phyloP scores from a whole-genome alignment of 495 filamentous ascomycete genomes.

The Annulohypoxylon bovei region DNA sequence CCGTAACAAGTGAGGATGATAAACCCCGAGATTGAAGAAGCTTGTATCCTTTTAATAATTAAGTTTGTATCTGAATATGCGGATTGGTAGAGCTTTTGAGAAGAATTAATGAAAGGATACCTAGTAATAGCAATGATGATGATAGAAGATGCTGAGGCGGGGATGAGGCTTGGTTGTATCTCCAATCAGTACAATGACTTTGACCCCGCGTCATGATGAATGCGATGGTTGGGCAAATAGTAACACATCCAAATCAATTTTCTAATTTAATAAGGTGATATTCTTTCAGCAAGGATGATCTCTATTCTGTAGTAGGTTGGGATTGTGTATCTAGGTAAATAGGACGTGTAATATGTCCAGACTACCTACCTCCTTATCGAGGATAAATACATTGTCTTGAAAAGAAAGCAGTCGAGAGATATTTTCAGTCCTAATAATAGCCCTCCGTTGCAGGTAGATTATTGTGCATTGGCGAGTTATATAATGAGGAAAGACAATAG shows the following conservation, averaged over 20 bases:
- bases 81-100: neutral
- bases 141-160: neutral
- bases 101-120: neutral
- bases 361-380: neutral
- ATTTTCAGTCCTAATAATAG: neutral
- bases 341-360: no score
- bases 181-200: neutral
- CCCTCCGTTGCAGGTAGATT: neutral
- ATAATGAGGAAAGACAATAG: neutral
- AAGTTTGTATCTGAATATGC: neutral
- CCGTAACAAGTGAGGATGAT: no score
- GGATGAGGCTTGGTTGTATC: constrained; percentile 2
- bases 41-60: neutral
- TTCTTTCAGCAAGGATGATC: neutral
- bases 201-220: neutral
- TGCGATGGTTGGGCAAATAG: neutral
- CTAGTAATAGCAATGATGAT: neutral
- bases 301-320: no score
- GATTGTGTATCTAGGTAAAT: no score
- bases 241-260: neutral
- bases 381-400: neutral
- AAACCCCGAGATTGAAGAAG: no score
- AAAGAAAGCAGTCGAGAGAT: neutral
- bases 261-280: neutral
- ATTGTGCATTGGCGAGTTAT: neutral